Percentiles rank a stretch among this genome's conserved stretches.
Conservation (phyloP, 2,329 filamentous ascomycete genomes). For the Paraconiothyrium brasiliense region DNA sequence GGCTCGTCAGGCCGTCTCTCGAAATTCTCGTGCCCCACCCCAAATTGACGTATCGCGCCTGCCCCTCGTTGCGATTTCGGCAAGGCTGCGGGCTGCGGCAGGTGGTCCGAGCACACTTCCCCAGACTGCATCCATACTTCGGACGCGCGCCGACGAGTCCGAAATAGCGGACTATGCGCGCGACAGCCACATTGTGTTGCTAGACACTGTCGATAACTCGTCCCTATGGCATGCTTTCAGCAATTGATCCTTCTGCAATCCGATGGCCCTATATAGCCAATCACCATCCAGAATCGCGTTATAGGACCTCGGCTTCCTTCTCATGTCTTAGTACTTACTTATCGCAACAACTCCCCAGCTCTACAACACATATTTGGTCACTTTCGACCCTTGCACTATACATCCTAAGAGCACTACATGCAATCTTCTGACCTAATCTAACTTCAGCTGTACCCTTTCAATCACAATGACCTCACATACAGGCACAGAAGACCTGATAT, state of each 20-base stretch:
- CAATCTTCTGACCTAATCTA: background rate
- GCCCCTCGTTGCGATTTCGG: slow-evolving; percentile 31
- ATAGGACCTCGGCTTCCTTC: slow-evolving; percentile 29
- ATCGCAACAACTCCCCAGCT: background rate
- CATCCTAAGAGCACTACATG: background rate
- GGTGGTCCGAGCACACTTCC: slow-evolving; percentile 15
- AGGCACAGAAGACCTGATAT: slow-evolving; percentile 43
- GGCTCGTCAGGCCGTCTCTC: slow-evolving; percentile 29
- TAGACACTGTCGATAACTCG: background rate
- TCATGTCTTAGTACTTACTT: background rate
- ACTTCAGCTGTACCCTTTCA: background rate
- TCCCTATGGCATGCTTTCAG: background rate
- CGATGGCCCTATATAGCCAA: slow-evolving; percentile 23
- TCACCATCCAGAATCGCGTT: slow-evolving; percentile 17
- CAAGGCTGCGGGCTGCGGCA: slow-evolving; percentile 13
- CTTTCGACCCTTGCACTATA: background rate
- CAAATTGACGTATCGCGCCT: slow-evolving; percentile 21
- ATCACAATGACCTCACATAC: slow-evolving; percentile 30
- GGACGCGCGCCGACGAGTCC: background rate
- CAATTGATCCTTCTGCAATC: background rate
- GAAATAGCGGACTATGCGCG: background rate
- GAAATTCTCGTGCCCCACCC: slow-evolving; percentile 37
- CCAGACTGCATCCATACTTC: slow-evolving; percentile 1
- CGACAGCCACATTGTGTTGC: background rate
- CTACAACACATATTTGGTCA: background rate